phyloP scores from a whole-genome alignment of 345 rosid genomes.

The Brassica juncea region DNA sequence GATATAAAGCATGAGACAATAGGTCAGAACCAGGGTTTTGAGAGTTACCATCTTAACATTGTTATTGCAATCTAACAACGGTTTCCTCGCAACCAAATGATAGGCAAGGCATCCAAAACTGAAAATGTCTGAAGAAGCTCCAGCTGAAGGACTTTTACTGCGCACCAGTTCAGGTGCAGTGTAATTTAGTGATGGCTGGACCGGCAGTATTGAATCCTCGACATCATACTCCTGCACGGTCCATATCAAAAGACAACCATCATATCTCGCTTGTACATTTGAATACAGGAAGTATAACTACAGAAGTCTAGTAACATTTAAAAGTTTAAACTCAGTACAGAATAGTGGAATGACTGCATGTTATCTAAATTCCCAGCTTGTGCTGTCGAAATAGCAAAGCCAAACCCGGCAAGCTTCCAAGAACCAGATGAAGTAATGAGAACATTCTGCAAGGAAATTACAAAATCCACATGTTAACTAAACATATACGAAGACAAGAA shows the following conservation, averaged over 20 bases:
- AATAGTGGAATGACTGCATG: conserved; percentile 76
- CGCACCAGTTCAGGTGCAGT: conserved; percentile 93
- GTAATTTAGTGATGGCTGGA: conserved; percentile 90
- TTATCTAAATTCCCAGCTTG: conserved; percentile 58
- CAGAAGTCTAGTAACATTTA: neutral
- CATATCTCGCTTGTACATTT: conserved; percentile 13
- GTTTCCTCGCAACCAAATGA: conserved; percentile 86
- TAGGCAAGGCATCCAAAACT: conserved; percentile 95
- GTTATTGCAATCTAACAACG: conserved; percentile 90
- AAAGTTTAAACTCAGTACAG: conserved; percentile 54
- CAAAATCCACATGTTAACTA: conserved; percentile 11
- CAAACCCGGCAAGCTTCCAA: conserved; percentile 98
- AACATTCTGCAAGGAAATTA: conserved; percentile 62
- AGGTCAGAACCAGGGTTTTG: neutral
- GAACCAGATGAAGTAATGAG: conserved; percentile 89
- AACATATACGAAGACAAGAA: neutral
- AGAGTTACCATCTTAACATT: conserved; percentile 90
- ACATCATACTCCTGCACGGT: conserved; percentile 80
- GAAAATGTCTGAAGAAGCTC: conserved; percentile 81
- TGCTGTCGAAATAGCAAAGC: conserved; percentile 73
- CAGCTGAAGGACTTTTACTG: conserved; percentile 67
- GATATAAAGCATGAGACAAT: neutral
- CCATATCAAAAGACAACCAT: conserved; percentile 22
- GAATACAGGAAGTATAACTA: conserved; percentile 1
- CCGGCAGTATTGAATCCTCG: conserved; percentile 88